Evolutionary conservation across 495 filamentous ascomycete species (phyloP).

Genomic region (Cercophora samala): DNA sequence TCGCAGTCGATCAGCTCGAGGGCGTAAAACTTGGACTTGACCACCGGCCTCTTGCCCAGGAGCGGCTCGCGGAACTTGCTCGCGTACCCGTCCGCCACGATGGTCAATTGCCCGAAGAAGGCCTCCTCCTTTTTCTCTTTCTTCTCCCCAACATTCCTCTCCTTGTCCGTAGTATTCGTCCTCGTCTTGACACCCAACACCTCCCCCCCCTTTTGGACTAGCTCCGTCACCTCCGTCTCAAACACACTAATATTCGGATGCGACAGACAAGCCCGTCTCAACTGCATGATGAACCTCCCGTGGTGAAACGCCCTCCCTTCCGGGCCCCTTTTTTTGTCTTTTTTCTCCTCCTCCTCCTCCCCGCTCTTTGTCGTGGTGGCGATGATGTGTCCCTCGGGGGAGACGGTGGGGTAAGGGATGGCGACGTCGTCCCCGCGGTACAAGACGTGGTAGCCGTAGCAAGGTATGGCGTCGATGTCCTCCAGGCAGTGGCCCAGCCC

Average conservation of each 20-base stretch:
- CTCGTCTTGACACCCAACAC: conserved; percentile 73
- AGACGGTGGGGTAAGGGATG: conserved; percentile 67
- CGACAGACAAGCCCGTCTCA: conserved; percentile 62
- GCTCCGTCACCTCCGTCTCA: conserved; percentile 65
- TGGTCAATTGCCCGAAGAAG: conserved; percentile 83
- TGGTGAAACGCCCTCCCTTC: conserved; percentile 77
- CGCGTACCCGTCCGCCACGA: conserved; percentile 89
- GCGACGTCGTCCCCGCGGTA: conserved; percentile 75
- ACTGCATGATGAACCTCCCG: conserved; percentile 74
- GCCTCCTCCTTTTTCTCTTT: conserved; percentile 60
- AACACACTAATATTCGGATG: conserved; percentile 71
- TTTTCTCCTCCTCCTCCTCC: conserved; percentile 16
- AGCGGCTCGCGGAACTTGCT: conserved; percentile 87
- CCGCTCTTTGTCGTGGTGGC: too few species aligned
- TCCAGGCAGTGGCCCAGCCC: conserved; percentile 82
- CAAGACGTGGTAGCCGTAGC: conserved; percentile 81
- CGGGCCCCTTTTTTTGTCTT: conserved; percentile 40
- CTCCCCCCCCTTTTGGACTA: conserved; percentile 51
- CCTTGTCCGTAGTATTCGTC: conserved; percentile 49
- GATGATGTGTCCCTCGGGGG: conserved; percentile 24
- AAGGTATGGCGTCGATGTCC: conserved; percentile 77
- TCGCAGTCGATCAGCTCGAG: conserved; percentile 85
- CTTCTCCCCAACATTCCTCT: conserved; percentile 50
- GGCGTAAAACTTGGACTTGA: conserved; percentile 82
- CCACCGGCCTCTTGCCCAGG: conserved; percentile 63